Evolutionary conservation across 805 yeast species (phyloP).

Genomic region (Barnettozyma botsteinii): DNA sequence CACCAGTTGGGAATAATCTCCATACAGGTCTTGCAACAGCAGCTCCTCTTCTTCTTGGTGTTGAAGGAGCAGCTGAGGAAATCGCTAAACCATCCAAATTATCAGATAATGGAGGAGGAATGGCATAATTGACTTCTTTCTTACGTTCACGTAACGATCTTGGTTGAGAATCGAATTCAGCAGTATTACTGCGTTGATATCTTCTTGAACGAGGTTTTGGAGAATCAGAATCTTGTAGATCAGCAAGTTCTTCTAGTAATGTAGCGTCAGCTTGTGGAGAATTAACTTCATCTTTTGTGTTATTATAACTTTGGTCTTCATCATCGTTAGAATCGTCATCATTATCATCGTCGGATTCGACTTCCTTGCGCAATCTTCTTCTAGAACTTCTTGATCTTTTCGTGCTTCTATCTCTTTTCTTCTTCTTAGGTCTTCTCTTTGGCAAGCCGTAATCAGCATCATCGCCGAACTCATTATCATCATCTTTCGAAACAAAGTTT

Average conservation of each 20-base stretch:
- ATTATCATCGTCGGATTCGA: neutral
- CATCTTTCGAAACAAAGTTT: conserved; percentile 25
- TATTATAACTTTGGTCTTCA: conserved; percentile 25
- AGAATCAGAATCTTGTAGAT: conserved; percentile 34
- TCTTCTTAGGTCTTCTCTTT: conserved; percentile 11
- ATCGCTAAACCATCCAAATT: conserved; percentile 23
- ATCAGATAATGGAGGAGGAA: conserved; percentile 72
- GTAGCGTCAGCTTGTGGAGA: conserved; percentile 27
- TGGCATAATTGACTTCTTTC: conserved; percentile 69
- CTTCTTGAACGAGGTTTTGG: conserved; percentile 8
- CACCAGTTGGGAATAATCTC: conserved; percentile 86
- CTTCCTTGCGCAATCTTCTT: conserved; percentile 13
- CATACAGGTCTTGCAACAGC: conserved; percentile 45
- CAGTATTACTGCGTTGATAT: conserved; percentile 3
- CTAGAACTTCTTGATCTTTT: conserved; percentile 12
- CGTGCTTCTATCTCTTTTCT: conserved; percentile 4
- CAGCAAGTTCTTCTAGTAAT: conserved; percentile 52
- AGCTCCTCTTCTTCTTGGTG: conserved; percentile 33
- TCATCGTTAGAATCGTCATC: conserved; percentile 8
- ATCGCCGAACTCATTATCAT: conserved; percentile 24
- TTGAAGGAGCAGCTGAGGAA: conserved; percentile 10
- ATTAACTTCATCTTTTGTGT: conserved; percentile 17
- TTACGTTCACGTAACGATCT: conserved; percentile 58
- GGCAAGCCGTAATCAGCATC: conserved; percentile 10
- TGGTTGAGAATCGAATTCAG: conserved; percentile 31